Evolutionary conservation across 768 basidiomycete genomes (phyloP), one percentile per base, ranked within the genome.

Genomic region (Floccularia luteovirens): DNA sequence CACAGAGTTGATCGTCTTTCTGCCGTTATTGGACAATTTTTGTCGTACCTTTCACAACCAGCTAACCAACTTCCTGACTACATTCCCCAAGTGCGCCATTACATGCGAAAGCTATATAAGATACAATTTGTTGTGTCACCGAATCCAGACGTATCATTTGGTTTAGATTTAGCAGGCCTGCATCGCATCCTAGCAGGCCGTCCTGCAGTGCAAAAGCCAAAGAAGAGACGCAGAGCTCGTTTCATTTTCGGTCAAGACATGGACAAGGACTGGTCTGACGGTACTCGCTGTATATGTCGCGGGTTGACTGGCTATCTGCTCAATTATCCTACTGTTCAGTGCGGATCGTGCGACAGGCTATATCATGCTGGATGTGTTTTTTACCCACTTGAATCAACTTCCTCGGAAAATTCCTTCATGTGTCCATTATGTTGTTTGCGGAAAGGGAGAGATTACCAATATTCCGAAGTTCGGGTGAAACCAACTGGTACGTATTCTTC

Each of bases 71-170:
- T 78, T n/a, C 63, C 69, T 3, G 83, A 86, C 41, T 83, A 81
- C 50, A 79, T 90, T 28, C 74, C 81, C 12, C 88, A 89, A 57
- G 86, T 90, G 10, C 77, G 88, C 23, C 89, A 91, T 57, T 90
- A 82, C 56, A 89, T 91, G 86, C 81, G 88, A 48, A 91, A 91
- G 62, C 64, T 90, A 12, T 90, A 81, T 68, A 83, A 80, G 63
- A 85, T 91, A 38, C 88, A 90, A 59, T 90, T 91, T 53, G 80
- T 82, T n/a, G 82, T 91, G 7, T 84, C 84, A 0, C 83, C 86
- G 2, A 84, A 76, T 44, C 82, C 79, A 1, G 86, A 88, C 35
- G 74, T 85, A 1, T 88, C 86, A 1, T 90, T 79, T 49, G 88
- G 88, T 12, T 66, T 91, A 20, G 85, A 90, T 55, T 72, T 90